Evolutionary conservation across 768 basidiomycete species (phyloP), one percentile per base, ranked within the genome.

Genomic region (Lentinula lateritia): DNA sequence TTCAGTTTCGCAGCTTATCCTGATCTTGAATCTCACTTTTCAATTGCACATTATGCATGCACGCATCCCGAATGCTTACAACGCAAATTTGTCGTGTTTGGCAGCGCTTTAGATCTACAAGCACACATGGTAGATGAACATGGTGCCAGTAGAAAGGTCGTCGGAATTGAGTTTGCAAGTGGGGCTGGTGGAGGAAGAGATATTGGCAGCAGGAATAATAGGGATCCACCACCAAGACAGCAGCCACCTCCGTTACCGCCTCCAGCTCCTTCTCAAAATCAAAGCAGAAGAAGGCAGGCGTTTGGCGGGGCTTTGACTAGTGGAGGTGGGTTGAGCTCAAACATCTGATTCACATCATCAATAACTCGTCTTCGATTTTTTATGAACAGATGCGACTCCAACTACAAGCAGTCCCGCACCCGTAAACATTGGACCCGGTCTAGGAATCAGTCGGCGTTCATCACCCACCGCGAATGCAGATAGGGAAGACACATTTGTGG

Each of bases 51-150:
- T 71, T 83, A 83, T 71, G 88, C 90, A 5, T 99, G 96, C 71
- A 78, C 75, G 2, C 87, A 93, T 61, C 64, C 85, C 0, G 70
- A 78, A 42, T 99, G 96, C 69, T 84, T 88, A 50, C 86, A 85
- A 5, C 88, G 85, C 67, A 98, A 97, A 74, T 99, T 99, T 65
- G 91, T 98, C 63, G 97, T 98, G 12, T 98, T 98, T 72, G 85
- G 86, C 43, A 88, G 89, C 3, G 80, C 84, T 13, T 76, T 99
- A 10, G 97, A 99, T 70, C 84, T 98, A 41, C 86, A 94, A 72
- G 96, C 88, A 0, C 97, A 99, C 71, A 88, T 89, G 75, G 88
- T 98, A 9, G 87, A 91, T 58, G 88, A 86, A 57, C 93, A 95
- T 63, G 89, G 87, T 8, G 83, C 79, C 0, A 86, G 39, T 56